Evolutionary conservation across 2,329 filamentous ascomycete species (phyloP).

Genomic region (Venturia carpophila): DNA sequence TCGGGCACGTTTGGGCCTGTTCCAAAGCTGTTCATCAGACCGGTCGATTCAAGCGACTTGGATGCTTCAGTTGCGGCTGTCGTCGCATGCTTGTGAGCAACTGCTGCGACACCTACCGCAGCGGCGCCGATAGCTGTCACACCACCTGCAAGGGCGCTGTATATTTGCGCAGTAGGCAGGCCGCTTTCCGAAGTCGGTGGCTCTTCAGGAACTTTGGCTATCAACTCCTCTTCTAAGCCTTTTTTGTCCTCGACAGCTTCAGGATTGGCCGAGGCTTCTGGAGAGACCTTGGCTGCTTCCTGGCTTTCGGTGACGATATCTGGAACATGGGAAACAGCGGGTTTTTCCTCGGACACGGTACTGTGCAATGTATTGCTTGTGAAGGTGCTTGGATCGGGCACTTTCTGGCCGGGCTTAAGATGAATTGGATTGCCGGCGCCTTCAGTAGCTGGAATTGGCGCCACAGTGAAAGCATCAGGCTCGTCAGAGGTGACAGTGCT

Average conservation of each 20-base stretch:
- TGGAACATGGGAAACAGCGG: conserved; percentile 32
- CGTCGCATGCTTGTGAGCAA: conserved; percentile 31
- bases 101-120: conserved; percentile 33
- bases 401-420: conserved; percentile 69
- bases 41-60: conserved; percentile 2
- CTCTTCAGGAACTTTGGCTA: conserved; percentile 56
- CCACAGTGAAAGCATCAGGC: conserved; percentile 44
- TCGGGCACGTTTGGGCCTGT: conserved; percentile 27
- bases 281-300: conserved; percentile 52
- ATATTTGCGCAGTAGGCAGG: conserved; percentile 32
- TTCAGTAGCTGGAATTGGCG: conserved; percentile 51
- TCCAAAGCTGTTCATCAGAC: conserved; percentile 2
- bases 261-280: conserved; percentile 61
- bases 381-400: conserved; percentile 58
- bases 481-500: conserved; percentile 39
- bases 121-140: conserved; percentile 36
- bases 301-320: conserved; percentile 65
- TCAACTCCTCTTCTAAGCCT: conserved; percentile 61
- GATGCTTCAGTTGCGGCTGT: conserved; percentile 20
- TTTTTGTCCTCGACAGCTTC: conserved; percentile 64
- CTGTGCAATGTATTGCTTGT: conserved; percentile 49
- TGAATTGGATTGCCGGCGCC: conserved; percentile 69
- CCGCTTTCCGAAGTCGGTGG: conserved; percentile 40
- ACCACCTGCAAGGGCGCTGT: conserved; percentile 38
- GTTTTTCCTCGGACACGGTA: conserved; percentile 23